These are phyloP conservation scores for Oidiodendron maius DNA, from an alignment of 495 filamentous ascomycete genomes.

Conservation along the genomic window DNA sequence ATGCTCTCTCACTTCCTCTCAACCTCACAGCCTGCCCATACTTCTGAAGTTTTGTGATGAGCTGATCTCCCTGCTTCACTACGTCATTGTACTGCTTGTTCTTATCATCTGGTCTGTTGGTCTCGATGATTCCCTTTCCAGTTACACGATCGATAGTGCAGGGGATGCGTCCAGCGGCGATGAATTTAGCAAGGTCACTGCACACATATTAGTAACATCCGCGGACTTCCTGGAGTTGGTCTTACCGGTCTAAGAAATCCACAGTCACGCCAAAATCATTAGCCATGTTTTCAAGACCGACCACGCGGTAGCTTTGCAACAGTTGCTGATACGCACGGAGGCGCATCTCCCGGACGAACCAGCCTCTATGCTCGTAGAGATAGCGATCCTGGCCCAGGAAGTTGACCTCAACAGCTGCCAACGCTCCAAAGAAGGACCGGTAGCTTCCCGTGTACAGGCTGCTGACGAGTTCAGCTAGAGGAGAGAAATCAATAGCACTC, in stretches of 20 bases:
- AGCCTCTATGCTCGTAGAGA: constrained; percentile 84
- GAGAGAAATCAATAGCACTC: constrained; percentile 65
- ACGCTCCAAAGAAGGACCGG: constrained; percentile 82
- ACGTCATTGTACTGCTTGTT: constrained; percentile 98
- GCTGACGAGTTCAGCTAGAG: constrained; percentile 82
- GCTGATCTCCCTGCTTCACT: constrained; percentile 90
- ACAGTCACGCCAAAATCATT: constrained; percentile 92
- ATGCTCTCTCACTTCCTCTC: constrained; percentile 85
- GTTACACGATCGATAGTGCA: constrained; percentile 94
- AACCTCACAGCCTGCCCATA: constrained; percentile 94
- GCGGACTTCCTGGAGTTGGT: neutral
- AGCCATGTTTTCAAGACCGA: constrained; percentile 92
- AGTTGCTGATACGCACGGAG: constrained; percentile 92
- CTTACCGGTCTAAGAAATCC: constrained; percentile 85
- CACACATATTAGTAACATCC: constrained; percentile 14
- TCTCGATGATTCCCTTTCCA: constrained; percentile 90
- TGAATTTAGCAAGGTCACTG: constrained; percentile 94
- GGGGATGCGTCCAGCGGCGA: constrained; percentile 85
- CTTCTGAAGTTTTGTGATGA: constrained; percentile 98
- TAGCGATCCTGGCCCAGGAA: constrained; percentile 94
- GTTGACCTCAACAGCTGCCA: constrained; percentile 86
- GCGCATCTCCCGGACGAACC: constrained; percentile 98
- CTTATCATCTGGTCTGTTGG: constrained; percentile 94
- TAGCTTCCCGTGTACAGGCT: constrained; percentile 92
- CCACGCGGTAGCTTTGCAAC: constrained; percentile 96